Evolutionary conservation across 768 basidiomycete species (phyloP).

Genomic region (Nidularia pulvinata): DNA sequence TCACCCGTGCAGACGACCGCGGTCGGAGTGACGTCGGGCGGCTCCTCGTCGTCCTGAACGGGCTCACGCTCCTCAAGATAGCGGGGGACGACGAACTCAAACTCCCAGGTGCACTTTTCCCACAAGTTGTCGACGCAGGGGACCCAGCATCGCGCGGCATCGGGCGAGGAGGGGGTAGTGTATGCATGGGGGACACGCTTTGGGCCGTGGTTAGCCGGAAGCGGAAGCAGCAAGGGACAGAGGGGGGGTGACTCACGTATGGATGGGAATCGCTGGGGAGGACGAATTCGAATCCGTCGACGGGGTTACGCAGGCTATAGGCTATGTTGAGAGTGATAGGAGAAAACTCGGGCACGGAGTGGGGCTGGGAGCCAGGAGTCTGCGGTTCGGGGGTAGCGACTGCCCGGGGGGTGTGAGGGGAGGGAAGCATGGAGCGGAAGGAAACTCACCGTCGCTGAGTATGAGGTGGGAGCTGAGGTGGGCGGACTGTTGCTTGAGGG

Average conservation of each 20-base stretch:
- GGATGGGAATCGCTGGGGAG: constrained; percentile 81
- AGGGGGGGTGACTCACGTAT: constrained; percentile 54
- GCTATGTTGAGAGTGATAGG: constrained; percentile 76
- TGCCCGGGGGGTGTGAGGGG: constrained; percentile 13
- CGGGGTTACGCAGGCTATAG: constrained; percentile 82
- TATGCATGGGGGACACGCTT: constrained; percentile 94
- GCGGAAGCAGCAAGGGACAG: too few relatives aligned
- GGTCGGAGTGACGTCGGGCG: constrained; percentile 67
- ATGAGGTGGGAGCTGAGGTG: constrained; percentile 38
- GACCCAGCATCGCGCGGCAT: constrained; percentile 98
- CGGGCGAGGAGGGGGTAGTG: constrained; percentile 84
- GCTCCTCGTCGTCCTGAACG: constrained; percentile 46
- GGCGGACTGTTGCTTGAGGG: constrained; percentile 61
- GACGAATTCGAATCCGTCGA: constrained; percentile 85
- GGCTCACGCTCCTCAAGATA: constrained; percentile 66
- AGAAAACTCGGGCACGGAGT: constrained; percentile 60
- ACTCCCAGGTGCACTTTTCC: constrained; percentile 99
- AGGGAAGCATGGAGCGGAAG: neutral
- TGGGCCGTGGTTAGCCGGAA: too few relatives aligned
- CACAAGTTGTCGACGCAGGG: constrained; percentile 94
- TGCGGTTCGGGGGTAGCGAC: constrained; percentile 86
- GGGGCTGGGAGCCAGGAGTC: constrained; percentile 46
- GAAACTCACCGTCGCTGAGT: constrained; percentile 53
- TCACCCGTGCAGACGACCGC: constrained; percentile 95
- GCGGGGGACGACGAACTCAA: constrained; percentile 92